Base-by-base conservation (phyloP, 306 rosid species). In the Senna siamea region DNA sequence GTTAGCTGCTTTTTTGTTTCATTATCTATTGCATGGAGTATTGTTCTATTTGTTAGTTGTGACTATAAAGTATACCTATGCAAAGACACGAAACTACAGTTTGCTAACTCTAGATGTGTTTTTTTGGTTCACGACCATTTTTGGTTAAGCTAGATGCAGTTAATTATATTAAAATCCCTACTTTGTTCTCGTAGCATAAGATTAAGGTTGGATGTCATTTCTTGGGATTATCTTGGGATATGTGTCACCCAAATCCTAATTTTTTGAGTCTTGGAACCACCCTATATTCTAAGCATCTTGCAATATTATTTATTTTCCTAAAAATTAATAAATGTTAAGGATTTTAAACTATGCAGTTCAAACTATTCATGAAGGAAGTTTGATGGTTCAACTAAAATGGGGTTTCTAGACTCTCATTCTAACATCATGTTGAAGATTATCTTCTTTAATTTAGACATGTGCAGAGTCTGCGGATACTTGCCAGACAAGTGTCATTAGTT, bases 81-180 rank as follows among this genome's bases (percentile, higher is more conserved):
- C 30, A 34, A 37, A 18, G 47, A 4, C 62, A 58, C 19, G 26
- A 53, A 38, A 23, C 12, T 59, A 14, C 55, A 26, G 37, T 37
- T 70, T 54, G 75, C 35, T 23, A n/a, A 2, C 46, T 4, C 18
- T 37, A 17, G 12, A 37, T 62, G 54, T 41, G n/a, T 1, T 20
- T 41, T 53, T 58, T 32, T 30, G 18, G 14, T 64, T 50, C 19
- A 17, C 3, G 2, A 2, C 8, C 6, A 35, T 30, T 70, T 51
- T 50, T 57, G 66, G 28, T 60, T 52, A 62, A 20, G 15, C 60
- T 71, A 52, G 70, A 69, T 77, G 63, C 30, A 70, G 9, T 41
- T 52, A 3, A 63, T 62, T 15, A 56, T 28, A 41, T 48, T 52
- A 0, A 44, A 35, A 56, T 44, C 19, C 61, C 30, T 35, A 57